phyloP scores from a whole-genome alignment of 2,329 filamentous ascomycete species.

The Fusarium bactridioides region DNA sequence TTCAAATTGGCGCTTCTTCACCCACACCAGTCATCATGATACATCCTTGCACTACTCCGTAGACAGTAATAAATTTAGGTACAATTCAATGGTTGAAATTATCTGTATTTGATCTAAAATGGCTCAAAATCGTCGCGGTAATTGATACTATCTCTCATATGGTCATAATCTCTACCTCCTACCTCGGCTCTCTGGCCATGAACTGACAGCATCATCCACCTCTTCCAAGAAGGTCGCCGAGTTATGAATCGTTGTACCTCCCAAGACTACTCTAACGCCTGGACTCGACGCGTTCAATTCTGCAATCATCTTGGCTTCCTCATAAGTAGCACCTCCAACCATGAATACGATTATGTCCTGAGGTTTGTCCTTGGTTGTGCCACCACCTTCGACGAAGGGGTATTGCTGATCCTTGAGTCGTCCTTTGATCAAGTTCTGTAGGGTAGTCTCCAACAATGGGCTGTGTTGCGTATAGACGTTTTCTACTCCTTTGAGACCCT shows the following conservation, averaged over 20 bases:
- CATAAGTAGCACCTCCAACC: slow-evolving; percentile 91
- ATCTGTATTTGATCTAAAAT: neutral
- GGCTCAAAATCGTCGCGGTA: slow-evolving; percentile 6
- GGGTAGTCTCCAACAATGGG: slow-evolving; percentile 82
- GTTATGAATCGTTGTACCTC: slow-evolving; percentile 89
- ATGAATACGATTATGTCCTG: slow-evolving; percentile 97
- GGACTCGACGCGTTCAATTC: slow-evolving; percentile 91
- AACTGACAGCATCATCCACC: slow-evolving; percentile 85
- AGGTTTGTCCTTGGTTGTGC: slow-evolving; percentile 89
- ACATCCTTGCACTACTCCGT: neutral
- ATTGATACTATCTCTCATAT: neutral
- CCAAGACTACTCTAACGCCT: slow-evolving; percentile 87
- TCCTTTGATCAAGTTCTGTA: slow-evolving; percentile 94
- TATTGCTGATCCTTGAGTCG: slow-evolving; percentile 86
- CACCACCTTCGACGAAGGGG: slow-evolving; percentile 90
- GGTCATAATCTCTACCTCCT: slow-evolving; percentile 32
- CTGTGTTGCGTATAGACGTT: slow-evolving; percentile 99
- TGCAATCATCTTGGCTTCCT: slow-evolving; percentile 96
- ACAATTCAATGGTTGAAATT: neutral
- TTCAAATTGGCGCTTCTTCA: neutral
- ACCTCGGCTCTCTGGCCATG: slow-evolving; percentile 75
- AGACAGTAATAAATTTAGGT: neutral
- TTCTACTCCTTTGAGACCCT: slow-evolving; percentile 95
- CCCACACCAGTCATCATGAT: neutral
- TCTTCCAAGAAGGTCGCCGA: slow-evolving; percentile 88